These are phyloP conservation scores for Platanus orientalis DNA, from an alignment of 164 flowering plant genomes.

Conservation along the genomic window DNA sequence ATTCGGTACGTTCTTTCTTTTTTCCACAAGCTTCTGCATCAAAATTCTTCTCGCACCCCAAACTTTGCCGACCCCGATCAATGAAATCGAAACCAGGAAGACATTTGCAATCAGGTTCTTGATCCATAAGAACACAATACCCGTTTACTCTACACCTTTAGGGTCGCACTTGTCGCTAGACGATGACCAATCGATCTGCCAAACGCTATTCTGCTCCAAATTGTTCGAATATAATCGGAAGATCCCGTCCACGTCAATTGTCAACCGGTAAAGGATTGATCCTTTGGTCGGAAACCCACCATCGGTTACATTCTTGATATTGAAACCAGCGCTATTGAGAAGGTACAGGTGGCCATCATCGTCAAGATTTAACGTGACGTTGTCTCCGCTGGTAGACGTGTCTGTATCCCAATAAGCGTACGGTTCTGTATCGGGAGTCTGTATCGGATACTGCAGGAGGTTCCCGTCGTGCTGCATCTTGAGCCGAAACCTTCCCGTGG, in stretches of 20 bases:
- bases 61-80: neutral
- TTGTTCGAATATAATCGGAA: constrained; percentile 6
- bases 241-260: constrained; percentile 8
- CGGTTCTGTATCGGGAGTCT: neutral
- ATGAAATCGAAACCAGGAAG: constrained; percentile 21
- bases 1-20: neutral
- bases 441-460: too few relatives aligned
- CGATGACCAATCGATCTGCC: constrained; percentile 10
- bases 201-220: neutral
- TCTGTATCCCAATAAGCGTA: constrained; percentile 11
- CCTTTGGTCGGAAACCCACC: neutral
- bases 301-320: too few relatives aligned
- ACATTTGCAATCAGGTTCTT: constrained; percentile 15
- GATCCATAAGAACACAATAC: constrained; percentile 8
- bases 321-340: neutral
- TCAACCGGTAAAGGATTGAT: neutral
- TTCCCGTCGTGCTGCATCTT: constrained; percentile 24
- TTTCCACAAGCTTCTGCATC: constrained; percentile 8
- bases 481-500: constrained; percentile 20
- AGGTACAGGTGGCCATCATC: constrained; percentile 1
- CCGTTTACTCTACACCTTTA: constrained; percentile 27
- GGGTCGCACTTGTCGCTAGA: constrained; percentile 8
- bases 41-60: constrained; percentile 17
- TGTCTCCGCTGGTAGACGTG: neutral
- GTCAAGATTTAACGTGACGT: constrained; percentile 1